Base-by-base conservation (phyloP, 306 rosid species). In the Herpetospermum pedunculosum region DNA sequence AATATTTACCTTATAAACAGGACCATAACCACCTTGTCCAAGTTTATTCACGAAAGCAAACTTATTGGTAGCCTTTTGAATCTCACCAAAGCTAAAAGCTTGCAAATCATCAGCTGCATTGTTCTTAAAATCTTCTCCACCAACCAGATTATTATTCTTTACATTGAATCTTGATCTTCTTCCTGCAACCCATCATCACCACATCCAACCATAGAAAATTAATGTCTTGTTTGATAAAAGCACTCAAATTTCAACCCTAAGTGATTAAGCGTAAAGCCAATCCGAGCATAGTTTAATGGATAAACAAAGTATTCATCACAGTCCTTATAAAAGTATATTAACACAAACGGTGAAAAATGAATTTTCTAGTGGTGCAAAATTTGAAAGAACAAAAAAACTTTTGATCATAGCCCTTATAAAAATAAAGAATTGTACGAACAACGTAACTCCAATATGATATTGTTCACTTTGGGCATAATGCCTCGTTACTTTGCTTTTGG, bases 21-120 rank as follows among this genome's bases (percentile, higher is more conserved):
- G 90, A 35, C 90, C 90, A 83, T 71, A 83, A 6, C 90, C 90
- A 38, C 90, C 87, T 50, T 86, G 37, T n/a, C 87, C 85, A 48
- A 86, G 90, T 75, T 83, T 86, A 21, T 86, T 83, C 74, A 75
- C 54, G 44, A 69, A 14, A 32, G 90, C 84, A 73, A 83, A 77
- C 9, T 23, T 8, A 11, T 76, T 6, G 7, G 85, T 83, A 46
- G 87, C 86, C 4, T 3, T 60, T 14, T 81, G 77, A 52, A 81
- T 75, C 18, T 72, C 73, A 19, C 72, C 60, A 64, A 59, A 29
- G 34, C 76, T 37, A 11, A 75, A 83, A 8, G 68, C 77, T 52
- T 60, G 77, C 44, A 79, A 48, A 77, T 83, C 71, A 77, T 83
- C 71, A 25, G 81, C 80, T 67, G 19, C 77, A 57, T 64, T 70